Evolutionary conservation across 495 filamentous ascomycete genomes (phyloP), one percentile per base, ranked within the genome.

Genomic region (Xylaria scruposa): DNA sequence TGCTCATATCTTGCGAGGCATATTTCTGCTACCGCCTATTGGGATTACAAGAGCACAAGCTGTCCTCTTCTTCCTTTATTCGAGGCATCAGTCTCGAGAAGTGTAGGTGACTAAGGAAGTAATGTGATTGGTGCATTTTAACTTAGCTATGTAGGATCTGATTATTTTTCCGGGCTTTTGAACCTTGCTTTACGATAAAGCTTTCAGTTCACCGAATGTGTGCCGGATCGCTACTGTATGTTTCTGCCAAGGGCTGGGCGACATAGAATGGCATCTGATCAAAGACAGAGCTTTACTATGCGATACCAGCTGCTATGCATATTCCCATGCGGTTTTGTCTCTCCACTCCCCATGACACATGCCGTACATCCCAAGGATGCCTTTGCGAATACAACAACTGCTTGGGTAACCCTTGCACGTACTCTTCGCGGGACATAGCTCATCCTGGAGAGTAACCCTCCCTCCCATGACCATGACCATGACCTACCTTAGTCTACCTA

Each of bases 401-500:
- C 56, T 17, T 60, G 56, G 56, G 56, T 60, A 21, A 60, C 56
- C 56, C 56, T 60, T 60, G 56, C 56, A 38, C 53, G 56, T 19
- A 38, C 17, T 60, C 36, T 60, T 60, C 56, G n/a, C 31, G 31
- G 56, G 19, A 21, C 54, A 29, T 19, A 56, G 56, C 31, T 33
- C 29, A 60, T 33, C 31, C 56, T 21, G 17, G 56, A 38, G 33
- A 60, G 56, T 33, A 60, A 26, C 56, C 56, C 33, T 60, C 56
- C 46, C 63, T 38, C 31, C 29, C 26, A 53, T 33, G 29, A 64
- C 31, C 63, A 65, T 49, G 40, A 29, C 54, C 54, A 31, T 51
- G 31, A 66, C 67, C 66, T 60, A 46, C 40, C 67, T 59, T 59
- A 68, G 65, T 54, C 44, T 47, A 47, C 54, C 67, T 54, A 10